A percentile compares a stretch with the other conserved stretches of the same genome.
Evolutionary conservation across 2,329 filamentous ascomycete species (phyloP).

Genomic region (Colletotrichum aenigma): DNA sequence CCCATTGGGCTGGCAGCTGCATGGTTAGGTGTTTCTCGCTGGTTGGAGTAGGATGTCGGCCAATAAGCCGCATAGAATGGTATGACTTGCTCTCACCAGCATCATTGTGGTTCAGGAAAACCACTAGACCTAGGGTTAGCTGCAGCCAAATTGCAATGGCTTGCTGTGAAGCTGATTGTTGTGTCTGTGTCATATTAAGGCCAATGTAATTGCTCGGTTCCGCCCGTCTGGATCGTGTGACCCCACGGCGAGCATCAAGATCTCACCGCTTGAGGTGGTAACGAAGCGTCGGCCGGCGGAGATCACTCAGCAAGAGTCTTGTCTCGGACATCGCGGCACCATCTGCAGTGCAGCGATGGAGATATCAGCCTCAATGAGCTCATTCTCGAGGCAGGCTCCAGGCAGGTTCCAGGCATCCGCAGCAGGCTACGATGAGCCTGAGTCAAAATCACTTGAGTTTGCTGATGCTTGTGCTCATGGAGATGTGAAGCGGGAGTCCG

Average conservation of each 20-base stretch:
- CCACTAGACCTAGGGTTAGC: neutral
- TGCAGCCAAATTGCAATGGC: neutral
- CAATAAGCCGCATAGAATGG: constrained; percentile 6
- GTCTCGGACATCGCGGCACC: neutral
- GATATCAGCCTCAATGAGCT: neutral
- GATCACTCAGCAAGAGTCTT: neutral
- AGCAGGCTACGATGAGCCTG: neutral
- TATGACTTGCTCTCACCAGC: neutral
- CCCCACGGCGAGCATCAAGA: neutral
- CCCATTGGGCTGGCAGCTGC: neutral
- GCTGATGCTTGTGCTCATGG: neutral
- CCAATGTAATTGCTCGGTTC: neutral
- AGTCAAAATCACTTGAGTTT: neutral
- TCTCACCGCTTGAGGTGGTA: neutral
- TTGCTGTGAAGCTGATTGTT: neutral
- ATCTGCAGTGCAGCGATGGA: neutral
- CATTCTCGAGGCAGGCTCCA: neutral
- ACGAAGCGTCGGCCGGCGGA: neutral
- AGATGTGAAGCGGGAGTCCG: neutral
- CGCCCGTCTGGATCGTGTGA: neutral
- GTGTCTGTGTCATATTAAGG: neutral
- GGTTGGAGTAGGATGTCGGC: neutral
- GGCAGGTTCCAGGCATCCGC: neutral
- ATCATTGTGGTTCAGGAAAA: neutral
- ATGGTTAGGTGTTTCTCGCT: neutral